Evolutionary conservation across 192 early-diverging fungal species (phyloP).

Genomic region (Lunasporangiospora selenospora): DNA sequence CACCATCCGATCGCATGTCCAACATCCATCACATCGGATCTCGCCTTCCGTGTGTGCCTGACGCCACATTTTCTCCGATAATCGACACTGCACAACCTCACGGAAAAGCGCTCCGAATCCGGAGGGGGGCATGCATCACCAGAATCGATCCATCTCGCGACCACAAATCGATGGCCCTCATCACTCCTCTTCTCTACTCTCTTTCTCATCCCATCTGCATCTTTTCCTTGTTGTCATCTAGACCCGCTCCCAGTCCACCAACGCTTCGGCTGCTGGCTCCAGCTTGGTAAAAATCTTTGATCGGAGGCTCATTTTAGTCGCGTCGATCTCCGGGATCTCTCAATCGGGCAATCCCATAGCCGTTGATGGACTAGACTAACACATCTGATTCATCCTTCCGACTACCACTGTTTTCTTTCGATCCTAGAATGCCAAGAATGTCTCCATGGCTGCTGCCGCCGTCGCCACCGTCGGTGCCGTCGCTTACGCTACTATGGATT

Average conservation of each 20-base stretch:
- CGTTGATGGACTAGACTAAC: background rate
- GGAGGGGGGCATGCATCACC: too few species aligned
- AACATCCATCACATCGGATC: background rate
- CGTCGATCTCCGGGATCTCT: too few species aligned
- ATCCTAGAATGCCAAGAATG: conserved; percentile 36
- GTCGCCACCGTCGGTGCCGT: conserved; percentile 45
- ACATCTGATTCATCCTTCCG: background rate
- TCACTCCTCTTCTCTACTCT: background rate
- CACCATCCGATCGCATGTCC: background rate
- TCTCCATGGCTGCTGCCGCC: conserved; percentile 42
- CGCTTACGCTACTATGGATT: conserved; percentile 39
- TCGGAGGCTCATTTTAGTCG: background rate
- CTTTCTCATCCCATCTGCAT: background rate
- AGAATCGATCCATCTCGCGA: too few species aligned
- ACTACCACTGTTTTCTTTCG: background rate
- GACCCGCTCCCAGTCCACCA: conserved; percentile 45
- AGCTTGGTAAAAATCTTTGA: conserved; percentile 29
- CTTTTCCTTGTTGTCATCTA: too few species aligned
- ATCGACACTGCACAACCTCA: too few species aligned
- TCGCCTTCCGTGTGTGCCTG: too few species aligned
- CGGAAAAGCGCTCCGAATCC: too few species aligned
- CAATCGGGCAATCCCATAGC: too few species aligned
- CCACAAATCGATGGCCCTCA: background rate
- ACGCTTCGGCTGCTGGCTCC: conserved; percentile 32
- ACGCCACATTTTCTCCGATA: background rate